These are phyloP conservation scores for Ganoderma lingzhi DNA, from an alignment of 1,284 basidiomycete genomes.

Conservation along the genomic window DNA sequence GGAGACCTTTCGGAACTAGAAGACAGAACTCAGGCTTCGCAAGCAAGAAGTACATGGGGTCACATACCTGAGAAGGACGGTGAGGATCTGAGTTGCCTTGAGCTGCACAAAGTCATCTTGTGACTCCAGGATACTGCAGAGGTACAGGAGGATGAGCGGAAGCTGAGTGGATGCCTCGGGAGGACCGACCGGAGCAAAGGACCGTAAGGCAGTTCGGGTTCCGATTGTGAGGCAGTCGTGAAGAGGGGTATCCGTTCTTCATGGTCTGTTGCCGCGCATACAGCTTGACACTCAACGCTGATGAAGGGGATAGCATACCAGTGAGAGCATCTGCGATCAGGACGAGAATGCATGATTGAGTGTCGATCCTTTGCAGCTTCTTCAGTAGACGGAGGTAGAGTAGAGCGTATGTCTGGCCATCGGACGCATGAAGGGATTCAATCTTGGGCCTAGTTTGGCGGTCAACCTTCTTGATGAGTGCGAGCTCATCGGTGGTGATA, in stretches of 20 bases:
- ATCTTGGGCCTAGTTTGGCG: conserved; percentile 80
- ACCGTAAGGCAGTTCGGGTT: conserved; percentile 85
- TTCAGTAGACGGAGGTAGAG: conserved; percentile 92
- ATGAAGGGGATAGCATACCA: conserved; percentile 54
- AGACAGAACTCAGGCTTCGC: background rate
- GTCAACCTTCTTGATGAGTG: conserved; percentile 91
- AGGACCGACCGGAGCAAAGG: conserved; percentile 81
- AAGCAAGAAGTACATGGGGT: background rate
- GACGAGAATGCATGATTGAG: conserved; percentile 93
- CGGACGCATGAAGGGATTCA: conserved; percentile 78
- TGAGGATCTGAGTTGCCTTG: conserved; percentile 89
- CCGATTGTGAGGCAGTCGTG: conserved; percentile 60
- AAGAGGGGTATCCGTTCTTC: conserved; percentile 84
- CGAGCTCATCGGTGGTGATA: conserved; percentile 88
- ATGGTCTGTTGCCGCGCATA: conserved; percentile 59
- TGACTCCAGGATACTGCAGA: conserved; percentile 76
- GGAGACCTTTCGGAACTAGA: conserved; percentile 62
- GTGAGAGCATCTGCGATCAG: conserved; percentile 90
- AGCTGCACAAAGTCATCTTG: conserved; percentile 95
- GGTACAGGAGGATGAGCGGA: conserved; percentile 20
- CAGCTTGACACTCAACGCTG: background rate
- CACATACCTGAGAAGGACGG: conserved; percentile 80
- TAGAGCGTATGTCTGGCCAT: conserved; percentile 85
- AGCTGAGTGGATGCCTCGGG: background rate
- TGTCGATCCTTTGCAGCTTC: conserved; percentile 93